Evolutionary conservation across 2,329 filamentous ascomycete species (phyloP).

Genomic region (Corynespora cassiicola): DNA sequence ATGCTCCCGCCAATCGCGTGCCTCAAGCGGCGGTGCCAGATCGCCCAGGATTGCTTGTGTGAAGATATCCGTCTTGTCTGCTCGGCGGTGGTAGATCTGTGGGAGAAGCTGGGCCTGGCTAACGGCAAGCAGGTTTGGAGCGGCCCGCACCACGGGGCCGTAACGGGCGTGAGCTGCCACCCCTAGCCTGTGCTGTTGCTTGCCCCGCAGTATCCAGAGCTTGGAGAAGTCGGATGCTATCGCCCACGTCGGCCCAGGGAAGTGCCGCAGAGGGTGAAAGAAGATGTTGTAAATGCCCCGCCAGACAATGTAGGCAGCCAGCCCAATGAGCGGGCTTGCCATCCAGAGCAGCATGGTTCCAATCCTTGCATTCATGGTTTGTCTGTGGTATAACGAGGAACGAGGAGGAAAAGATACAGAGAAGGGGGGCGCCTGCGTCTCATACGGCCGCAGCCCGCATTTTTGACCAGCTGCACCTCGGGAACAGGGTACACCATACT

Average conservation of each 20-base stretch:
- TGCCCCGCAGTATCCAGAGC: too few species aligned
- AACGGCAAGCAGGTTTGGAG: slow-evolving; percentile 57
- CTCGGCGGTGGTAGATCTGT: slow-evolving; percentile 63
- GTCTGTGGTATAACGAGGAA: too few species aligned
- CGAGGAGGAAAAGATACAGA: too few species aligned
- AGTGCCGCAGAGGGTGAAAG: slow-evolving; percentile 60
- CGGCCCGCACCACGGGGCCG: slow-evolving; percentile 39
- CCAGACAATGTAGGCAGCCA: too few species aligned
- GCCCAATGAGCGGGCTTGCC: too few species aligned
- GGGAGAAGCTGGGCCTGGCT: slow-evolving; percentile 53
- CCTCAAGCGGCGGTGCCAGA: slow-evolving; percentile 64
- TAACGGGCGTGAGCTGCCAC: slow-evolving; percentile 55
- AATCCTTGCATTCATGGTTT: too few species aligned
- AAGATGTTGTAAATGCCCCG: slow-evolving; percentile 52
- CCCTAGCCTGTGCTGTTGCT: slow-evolving; percentile 59
- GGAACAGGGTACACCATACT: too few species aligned
- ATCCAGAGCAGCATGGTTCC: too few species aligned
- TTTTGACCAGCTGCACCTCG: too few species aligned
- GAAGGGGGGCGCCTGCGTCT: too few species aligned
- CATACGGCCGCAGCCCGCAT: too few species aligned
- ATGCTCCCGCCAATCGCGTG: slow-evolving; percentile 60
- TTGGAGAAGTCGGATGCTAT: too few species aligned
- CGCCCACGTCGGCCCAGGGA: slow-evolving; percentile 64
- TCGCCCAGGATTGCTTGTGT: slow-evolving; percentile 65
- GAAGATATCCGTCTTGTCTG: slow-evolving; percentile 65